Conservation (phyloP, 2,329 filamentous ascomycete species). For the Xylaria hypoxylon region DNA sequence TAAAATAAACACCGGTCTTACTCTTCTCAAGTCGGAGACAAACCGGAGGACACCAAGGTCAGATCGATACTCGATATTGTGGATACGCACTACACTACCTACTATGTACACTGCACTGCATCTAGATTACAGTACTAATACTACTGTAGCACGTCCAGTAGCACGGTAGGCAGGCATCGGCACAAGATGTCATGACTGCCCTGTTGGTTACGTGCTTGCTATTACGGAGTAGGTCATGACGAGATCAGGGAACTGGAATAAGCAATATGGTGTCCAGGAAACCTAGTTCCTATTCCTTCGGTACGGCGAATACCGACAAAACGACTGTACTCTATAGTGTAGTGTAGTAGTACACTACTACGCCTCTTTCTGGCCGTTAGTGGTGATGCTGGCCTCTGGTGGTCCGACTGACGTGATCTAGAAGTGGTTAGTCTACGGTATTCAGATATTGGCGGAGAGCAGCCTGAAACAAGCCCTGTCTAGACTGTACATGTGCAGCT, state of each 20-base stretch:
- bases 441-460: constrained; percentile 29
- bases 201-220: constrained; percentile 26
- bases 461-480: constrained; percentile 38
- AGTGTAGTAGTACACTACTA: too few relatives aligned
- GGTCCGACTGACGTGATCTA: constrained; percentile 15
- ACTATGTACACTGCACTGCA: constrained; percentile 4
- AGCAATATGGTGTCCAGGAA: constrained; percentile 20
- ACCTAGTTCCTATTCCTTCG: constrained; percentile 38
- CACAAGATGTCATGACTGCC: constrained; percentile 10
- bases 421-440: constrained; percentile 18
- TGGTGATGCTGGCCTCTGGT: not conserved
- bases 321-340: not conserved
- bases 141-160: constrained; percentile 25
- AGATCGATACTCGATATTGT: constrained; percentile 21
- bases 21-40: constrained; percentile 37
- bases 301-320: constrained; percentile 29
- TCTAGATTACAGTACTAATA: not conserved
- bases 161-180: constrained; percentile 12
- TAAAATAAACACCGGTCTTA: constrained; percentile 32
- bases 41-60: constrained; percentile 23
- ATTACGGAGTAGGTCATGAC: constrained; percentile 32
- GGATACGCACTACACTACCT: constrained; percentile 11
- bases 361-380: constrained; percentile 17
- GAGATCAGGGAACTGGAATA: constrained; percentile 31
- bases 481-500: not conserved